These are phyloP conservation scores for Nematocida sp. DNA, from an alignment of 371 early-diverging fungal species.

Conservation along the genomic window DNA sequence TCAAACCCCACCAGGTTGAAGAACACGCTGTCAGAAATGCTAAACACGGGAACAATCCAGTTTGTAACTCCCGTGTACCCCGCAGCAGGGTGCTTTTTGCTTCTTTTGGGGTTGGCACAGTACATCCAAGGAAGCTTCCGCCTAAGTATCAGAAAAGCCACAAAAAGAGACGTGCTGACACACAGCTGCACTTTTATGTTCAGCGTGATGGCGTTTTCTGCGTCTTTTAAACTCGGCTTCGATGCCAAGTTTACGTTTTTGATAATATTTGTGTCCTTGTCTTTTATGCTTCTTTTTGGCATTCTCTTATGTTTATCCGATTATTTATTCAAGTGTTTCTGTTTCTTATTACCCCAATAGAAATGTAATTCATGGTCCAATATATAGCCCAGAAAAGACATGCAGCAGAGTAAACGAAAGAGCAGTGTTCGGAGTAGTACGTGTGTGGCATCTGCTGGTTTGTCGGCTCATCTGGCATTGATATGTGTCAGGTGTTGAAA, in stretches of 20 bases:
- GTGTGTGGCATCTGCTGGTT: too few relatives aligned
- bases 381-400: too few relatives aligned
- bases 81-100: slow-evolving; percentile 62
- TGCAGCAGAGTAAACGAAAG: too few relatives aligned
- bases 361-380: too few relatives aligned
- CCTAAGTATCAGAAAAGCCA: slow-evolving; percentile 58
- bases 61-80: slow-evolving; percentile 54
- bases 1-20: slow-evolving; percentile 64
- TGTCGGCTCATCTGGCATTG: too few relatives aligned
- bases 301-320: background rate
- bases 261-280: background rate
- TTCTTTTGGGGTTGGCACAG: slow-evolving; percentile 57
- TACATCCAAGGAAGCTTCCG: slow-evolving; percentile 62
- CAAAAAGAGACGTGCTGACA: slow-evolving; percentile 19
- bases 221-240: slow-evolving; percentile 34
- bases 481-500: too few relatives aligned
- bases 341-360: background rate
- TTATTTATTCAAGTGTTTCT: background rate
- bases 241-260: background rate
- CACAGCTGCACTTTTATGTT: slow-evolving; percentile 56
- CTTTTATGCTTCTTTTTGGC: background rate
- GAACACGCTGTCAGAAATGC: slow-evolving; percentile 54
- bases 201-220: slow-evolving; percentile 56
- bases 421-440: too few relatives aligned
- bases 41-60: slow-evolving; percentile 62